Conservation (phyloP, 2,329 filamentous ascomycete species). For the Albophoma yamanashiensis region DNA sequence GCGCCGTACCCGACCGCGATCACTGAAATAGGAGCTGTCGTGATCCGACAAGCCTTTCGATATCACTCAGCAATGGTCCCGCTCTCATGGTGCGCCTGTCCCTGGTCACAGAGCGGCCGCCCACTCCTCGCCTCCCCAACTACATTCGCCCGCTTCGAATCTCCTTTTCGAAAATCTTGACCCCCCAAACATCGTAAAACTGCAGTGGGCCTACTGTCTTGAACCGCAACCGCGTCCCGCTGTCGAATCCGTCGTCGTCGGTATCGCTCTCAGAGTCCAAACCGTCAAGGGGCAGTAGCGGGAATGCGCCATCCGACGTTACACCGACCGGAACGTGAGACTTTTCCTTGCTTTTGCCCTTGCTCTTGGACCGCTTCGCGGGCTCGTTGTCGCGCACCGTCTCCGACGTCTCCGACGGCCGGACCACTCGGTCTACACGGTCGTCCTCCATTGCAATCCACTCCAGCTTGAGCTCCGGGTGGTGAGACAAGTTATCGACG, state of each 20-base stretch:
- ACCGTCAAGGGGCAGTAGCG: constrained; percentile 16
- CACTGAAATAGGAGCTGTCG: neutral
- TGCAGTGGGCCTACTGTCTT: constrained; percentile 25
- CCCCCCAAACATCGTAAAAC: constrained; percentile 31
- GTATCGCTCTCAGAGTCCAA: constrained; percentile 22
- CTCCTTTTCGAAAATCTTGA: constrained; percentile 50
- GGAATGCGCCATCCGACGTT: constrained; percentile 10
- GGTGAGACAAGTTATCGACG: constrained; percentile 45
- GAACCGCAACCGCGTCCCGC: constrained; percentile 20
- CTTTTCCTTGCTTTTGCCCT: constrained; percentile 17
- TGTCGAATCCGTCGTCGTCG: constrained; percentile 19
- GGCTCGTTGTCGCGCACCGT: constrained; percentile 16
- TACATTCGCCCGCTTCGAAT: constrained; percentile 26
- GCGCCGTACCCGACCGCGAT: neutral
- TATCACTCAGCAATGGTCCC: neutral
- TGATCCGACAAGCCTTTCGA: neutral
- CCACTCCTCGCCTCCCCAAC: neutral
- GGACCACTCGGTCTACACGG: constrained; percentile 36
- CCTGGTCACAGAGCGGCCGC: neutral
- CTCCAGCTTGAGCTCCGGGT: constrained; percentile 44
- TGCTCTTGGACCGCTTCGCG: constrained; percentile 22
- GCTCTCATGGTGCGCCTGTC: neutral
- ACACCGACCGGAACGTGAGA: constrained; percentile 7
- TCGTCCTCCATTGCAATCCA: constrained; percentile 46
- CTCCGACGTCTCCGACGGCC: constrained; percentile 20